phyloP scores from a whole-genome alignment of 2,329 filamentous ascomycete species.

The Xylariaceae sp. region DNA sequence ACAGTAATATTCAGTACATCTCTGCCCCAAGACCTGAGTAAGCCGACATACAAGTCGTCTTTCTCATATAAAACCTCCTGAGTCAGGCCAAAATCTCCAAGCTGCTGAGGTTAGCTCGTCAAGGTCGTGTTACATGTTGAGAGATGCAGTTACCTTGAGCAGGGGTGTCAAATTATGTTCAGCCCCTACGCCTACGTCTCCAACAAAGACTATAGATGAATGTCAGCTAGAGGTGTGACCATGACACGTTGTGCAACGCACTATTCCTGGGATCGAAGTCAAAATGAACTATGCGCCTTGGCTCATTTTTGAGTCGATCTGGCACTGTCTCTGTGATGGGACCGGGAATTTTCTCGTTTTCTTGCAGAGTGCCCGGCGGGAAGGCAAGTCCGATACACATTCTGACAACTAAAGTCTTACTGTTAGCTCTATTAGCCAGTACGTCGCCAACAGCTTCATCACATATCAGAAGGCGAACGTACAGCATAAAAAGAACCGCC shows the following conservation, averaged over 20 bases:
- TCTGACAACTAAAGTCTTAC: conserved; percentile 16
- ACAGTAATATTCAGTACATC: not conserved
- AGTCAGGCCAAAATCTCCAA: conserved; percentile 29
- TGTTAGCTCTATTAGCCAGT: not conserved
- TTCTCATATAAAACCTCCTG: not conserved
- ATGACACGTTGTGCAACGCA: not conserved
- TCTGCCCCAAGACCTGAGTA: not conserved
- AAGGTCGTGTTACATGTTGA: not conserved
- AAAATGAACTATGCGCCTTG: conserved; percentile 29
- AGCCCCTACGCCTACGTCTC: not conserved
- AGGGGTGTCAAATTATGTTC: conserved; percentile 24
- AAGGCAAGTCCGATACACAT: conserved; percentile 32
- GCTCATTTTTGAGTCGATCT: not conserved
- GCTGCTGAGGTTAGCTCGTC: conserved; percentile 16
- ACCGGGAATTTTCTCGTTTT: not conserved
- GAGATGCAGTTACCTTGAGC: conserved; percentile 26
- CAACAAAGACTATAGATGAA: conserved; percentile 24
- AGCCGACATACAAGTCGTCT: conserved; percentile 10
- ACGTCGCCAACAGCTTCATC: not conserved
- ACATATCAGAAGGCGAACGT: conserved; percentile 2
- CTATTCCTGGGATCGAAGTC: conserved; percentile 32
- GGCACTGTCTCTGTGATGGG: conserved; percentile 26
- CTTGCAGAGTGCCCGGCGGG: conserved; percentile 1
- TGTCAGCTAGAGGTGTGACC: not conserved
- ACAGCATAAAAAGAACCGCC: conserved; percentile 31